Conservation (phyloP, 495 filamentous ascomycete genomes). For the Melanomma pulvis-pyrius region DNA sequence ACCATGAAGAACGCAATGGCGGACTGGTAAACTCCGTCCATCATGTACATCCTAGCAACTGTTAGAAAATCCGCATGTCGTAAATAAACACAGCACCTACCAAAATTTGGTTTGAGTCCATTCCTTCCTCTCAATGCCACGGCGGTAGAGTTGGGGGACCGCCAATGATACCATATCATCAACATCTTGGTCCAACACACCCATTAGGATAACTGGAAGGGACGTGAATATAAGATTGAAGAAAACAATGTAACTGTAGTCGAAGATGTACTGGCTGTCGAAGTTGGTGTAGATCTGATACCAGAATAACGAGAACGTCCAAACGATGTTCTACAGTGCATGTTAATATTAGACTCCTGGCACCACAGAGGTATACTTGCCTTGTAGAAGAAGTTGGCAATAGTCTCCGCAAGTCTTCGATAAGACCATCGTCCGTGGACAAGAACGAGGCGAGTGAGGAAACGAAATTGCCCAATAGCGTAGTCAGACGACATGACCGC, state of each 20-base stretch:
- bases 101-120: slow-evolving; percentile 98
- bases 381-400: slow-evolving; percentile 99
- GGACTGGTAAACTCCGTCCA: slow-evolving; percentile 93
- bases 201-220: slow-evolving; percentile 92
- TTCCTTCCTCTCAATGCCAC: slow-evolving; percentile 94
- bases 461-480: slow-evolving; percentile 97
- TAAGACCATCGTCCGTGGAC: slow-evolving; percentile 98
- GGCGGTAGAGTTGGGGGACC: slow-evolving; percentile 92
- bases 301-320: slow-evolving; percentile 98
- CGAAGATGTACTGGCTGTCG: slow-evolving; percentile 93
- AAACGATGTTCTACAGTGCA: slow-evolving; percentile 77
- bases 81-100: slow-evolving; percentile 52
- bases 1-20: slow-evolving; percentile 91
- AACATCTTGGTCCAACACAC: slow-evolving; percentile 97
- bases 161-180: slow-evolving; percentile 89
- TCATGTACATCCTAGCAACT: slow-evolving; percentile 79
- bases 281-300: slow-evolving; percentile 95
- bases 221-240: slow-evolving; percentile 98
- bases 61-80: slow-evolving; percentile 40
- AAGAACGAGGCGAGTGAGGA: slow-evolving; percentile 84
- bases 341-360: slow-evolving; percentile 11
- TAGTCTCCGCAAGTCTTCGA: slow-evolving; percentile 85
- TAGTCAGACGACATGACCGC: slow-evolving; percentile 99
- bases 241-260: slow-evolving; percentile 94
- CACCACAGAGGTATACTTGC: slow-evolving; percentile 42